Evolutionary conservation across 805 yeast species (phyloP), one percentile per base, ranked within the genome.

Genomic region (Starmerella tilneyi): DNA sequence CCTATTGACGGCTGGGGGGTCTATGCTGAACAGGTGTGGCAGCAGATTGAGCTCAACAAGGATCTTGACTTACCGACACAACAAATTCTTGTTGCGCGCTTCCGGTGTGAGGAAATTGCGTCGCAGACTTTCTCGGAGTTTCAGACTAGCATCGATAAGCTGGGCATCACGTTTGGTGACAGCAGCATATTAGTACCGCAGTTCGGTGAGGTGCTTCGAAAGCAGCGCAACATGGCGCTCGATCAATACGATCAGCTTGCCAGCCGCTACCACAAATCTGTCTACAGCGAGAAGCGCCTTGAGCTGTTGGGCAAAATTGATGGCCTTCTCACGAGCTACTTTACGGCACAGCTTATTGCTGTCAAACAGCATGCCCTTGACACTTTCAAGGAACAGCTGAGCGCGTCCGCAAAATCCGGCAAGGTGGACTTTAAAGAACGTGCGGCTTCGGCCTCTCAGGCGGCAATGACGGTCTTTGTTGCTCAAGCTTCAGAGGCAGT

Each of bases 1-100:
- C 98, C 98, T 9, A 71, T 89, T 43, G 98, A 92, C 64, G 97
- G 96, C 20, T 92, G 98, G 97, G 74, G 89, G 4, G 64, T 86
- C 61, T 92, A 92, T 57, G 86, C 96, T 1, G 80, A 78, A 44
- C 82, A 79, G 58, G 79, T 94, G 53, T 92, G 98, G 98, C 79
- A 83, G 42, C 95, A 85, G 63, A 92, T 92, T 56, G 94, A 85
- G 61, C 71, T 73, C 50, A 92, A 92, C 65, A 88, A 85, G 63
- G 98, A 92, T 61, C 73, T 92, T 51, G 98, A 92, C 64, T 71
- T 92, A 53, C 98, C 98, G 22, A 88, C 97, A 2, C 98, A 92
- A 60, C 98, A 92, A 62, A 83, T 84, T 26, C 69, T 92, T 48
- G 97, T 92, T 20, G 94, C 98, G 7, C 76, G 92, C 56, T 89